Conservation (phyloP, 2,329 filamentous ascomycete species). For the Microdochium nivale region DNA sequence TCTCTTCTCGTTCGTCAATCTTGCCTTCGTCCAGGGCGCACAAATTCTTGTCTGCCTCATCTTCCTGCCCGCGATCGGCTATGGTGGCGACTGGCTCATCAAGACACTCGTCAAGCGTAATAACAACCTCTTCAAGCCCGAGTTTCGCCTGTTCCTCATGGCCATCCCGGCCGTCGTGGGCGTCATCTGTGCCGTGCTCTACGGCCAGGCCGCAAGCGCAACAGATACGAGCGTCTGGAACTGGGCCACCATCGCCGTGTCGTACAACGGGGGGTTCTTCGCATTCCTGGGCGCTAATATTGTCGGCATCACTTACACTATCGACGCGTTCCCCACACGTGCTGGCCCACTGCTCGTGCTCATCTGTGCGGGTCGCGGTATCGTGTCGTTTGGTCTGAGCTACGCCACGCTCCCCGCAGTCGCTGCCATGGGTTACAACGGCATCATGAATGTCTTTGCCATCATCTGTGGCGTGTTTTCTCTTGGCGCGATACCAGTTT, state of each 20-base stretch:
- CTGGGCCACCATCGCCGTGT: slow-evolving; percentile 10
- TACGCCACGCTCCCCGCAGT: slow-evolving; percentile 13
- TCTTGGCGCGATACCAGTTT: too few relatives aligned
- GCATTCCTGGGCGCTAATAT: slow-evolving; percentile 16
- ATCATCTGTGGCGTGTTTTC: slow-evolving; percentile 8
- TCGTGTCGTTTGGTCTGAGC: slow-evolving; percentile 16
- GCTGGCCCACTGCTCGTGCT: slow-evolving; percentile 15
- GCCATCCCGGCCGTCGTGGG: slow-evolving; percentile 2
- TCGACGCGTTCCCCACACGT: slow-evolving; percentile 18
- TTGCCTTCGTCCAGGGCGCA: slow-evolving; percentile 10
- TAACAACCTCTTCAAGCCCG: slow-evolving; percentile 2
- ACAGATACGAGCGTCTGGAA: slow-evolving; percentile 23
- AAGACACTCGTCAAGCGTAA: slow-evolving; percentile 2
- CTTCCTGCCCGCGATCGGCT: slow-evolving; percentile 9
- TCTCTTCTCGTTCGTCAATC: slow-evolving; percentile 4
- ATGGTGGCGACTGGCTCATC: slow-evolving; percentile 9
- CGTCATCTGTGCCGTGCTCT: slow-evolving; percentile 2
- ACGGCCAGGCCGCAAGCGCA: slow-evolving; percentile 3
- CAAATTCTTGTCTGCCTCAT: slow-evolving; percentile 11
- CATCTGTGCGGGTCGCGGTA: slow-evolving; percentile 14
- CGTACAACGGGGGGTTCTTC: slow-evolving; percentile 12
- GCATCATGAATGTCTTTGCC: slow-evolving; percentile 12
- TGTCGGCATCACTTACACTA: slow-evolving; percentile 16
- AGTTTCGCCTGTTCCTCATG: slow-evolving; percentile 4
- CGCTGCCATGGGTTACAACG: slow-evolving; percentile 9